A percentile compares a stretch with the other conserved stretches of the same genome.
Evolutionary conservation across 2,329 filamentous ascomycete genomes (phyloP).

Genomic region (Epichloe baconii): DNA sequence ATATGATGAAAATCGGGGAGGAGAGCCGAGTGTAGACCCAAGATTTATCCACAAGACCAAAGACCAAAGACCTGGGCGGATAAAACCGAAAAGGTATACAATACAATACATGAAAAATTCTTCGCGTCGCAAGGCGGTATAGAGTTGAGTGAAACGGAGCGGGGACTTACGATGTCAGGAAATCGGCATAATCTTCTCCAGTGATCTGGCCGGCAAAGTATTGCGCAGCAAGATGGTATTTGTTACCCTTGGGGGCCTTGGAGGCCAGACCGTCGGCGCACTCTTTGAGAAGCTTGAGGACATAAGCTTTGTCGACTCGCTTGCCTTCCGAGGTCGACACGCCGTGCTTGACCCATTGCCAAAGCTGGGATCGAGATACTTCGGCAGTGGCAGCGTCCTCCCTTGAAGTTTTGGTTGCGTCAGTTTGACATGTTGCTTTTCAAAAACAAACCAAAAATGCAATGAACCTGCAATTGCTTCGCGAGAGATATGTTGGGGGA

Average conservation of each 20-base stretch:
- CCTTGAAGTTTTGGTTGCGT: conserved; percentile 27
- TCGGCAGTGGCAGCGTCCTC: conserved; percentile 96
- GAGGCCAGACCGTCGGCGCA: conserved; percentile 61
- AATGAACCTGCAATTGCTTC: background rate
- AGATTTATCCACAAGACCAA: too few relatives aligned
- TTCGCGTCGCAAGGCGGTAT: too few relatives aligned
- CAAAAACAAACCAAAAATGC: background rate
- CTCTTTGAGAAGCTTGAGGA: conserved; percentile 76
- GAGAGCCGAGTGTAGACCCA: background rate
- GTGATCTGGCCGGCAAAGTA: conserved; percentile 92
- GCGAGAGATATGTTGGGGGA: background rate
- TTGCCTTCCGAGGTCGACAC: conserved; percentile 75
- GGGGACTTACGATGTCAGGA: conserved; percentile 62
- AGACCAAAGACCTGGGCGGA: too few relatives aligned
- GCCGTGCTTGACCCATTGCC: conserved; percentile 80
- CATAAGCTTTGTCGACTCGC: conserved; percentile 85
- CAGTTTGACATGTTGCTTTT: background rate
- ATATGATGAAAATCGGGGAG: too few relatives aligned
- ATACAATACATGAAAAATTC: too few relatives aligned
- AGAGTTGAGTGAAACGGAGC: background rate
- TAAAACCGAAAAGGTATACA: too few relatives aligned
- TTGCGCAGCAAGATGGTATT: conserved; percentile 78
- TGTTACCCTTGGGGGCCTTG: conserved; percentile 76
- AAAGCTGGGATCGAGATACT: conserved; percentile 85
- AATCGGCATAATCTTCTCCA: conserved; percentile 95